Conservation (phyloP, 179 eudicot species). For the Camellia oleifera region DNA sequence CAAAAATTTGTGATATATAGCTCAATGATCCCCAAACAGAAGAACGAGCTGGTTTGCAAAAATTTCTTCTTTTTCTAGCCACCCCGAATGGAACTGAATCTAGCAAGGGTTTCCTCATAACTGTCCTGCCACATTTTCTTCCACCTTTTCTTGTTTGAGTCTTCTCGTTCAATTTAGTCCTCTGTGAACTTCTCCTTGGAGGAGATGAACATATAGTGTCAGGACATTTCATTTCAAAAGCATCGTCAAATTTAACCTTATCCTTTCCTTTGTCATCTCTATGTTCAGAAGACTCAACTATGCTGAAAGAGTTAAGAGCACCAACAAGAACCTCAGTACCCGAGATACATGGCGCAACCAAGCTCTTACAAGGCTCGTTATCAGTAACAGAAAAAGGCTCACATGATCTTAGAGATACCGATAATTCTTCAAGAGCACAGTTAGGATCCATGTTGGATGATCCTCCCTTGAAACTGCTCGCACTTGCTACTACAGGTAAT, state of each 20-base stretch:
- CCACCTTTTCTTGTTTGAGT: conserved; percentile 23
- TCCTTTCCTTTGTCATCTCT: conserved; percentile 26
- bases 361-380: conserved; percentile 25
- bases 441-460: conserved; percentile 25
- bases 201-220: conserved; percentile 30
- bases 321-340: conserved; percentile 26
- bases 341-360: conserved; percentile 22
- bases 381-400: conserved; percentile 22
- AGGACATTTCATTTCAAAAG: conserved; percentile 21
- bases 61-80: conserved; percentile 63
- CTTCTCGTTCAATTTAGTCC: conserved; percentile 38
- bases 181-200: conserved; percentile 49
- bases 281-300: conserved; percentile 25
- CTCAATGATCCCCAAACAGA: conserved; percentile 65
- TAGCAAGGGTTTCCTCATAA: conserved; percentile 21
- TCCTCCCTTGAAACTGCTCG: conserved; percentile 15
- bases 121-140: conserved; percentile 33
- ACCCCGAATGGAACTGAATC: conserved; percentile 41
- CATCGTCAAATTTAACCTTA: conserved; percentile 23
- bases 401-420: conserved; percentile 26
- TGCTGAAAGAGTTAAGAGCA: conserved; percentile 28
- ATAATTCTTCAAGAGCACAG: conserved; percentile 21
- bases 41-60: conserved; percentile 45
- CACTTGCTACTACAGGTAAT: conserved; percentile 17
- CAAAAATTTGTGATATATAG: conserved; percentile 38